Percentiles rank a stretch among this genome's conserved stretches.
Conservation (phyloP, 139 green algal genomes). For the Spirogloea muscicola region DNA sequence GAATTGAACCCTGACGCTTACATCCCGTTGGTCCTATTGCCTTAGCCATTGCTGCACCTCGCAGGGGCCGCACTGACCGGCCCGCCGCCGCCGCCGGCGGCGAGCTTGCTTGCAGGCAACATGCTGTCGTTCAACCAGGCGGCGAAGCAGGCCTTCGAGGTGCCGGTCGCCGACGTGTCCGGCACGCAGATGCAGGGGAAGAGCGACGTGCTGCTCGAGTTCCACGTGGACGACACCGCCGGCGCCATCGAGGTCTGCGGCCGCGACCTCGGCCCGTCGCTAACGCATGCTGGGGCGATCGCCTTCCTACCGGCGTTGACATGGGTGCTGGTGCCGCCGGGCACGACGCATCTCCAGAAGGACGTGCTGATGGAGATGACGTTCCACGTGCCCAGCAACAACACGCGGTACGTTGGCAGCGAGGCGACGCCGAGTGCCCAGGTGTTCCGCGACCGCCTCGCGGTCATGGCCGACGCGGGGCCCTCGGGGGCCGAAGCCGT, state of each 20-base stretch:
- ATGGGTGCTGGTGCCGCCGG: too few species aligned
- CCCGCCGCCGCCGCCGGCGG: too few species aligned
- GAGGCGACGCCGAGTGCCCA: conserved; percentile 28
- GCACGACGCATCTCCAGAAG: too few species aligned
- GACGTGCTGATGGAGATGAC: conserved; percentile 82
- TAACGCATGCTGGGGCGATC: too few species aligned
- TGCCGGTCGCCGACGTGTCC: conserved; percentile 72
- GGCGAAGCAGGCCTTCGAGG: conserved; percentile 69
- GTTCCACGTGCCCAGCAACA: conserved; percentile 69
- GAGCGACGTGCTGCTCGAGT: conserved; percentile 89
- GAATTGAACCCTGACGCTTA: too few species aligned
- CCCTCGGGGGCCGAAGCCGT: conserved; percentile 32
- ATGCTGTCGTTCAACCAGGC: conserved; percentile 75
- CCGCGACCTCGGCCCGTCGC: too few species aligned
- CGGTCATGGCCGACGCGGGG: conserved; percentile 40
- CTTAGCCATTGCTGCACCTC: too few species aligned
- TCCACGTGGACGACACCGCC: conserved; percentile 82
- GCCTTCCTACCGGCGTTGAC: too few species aligned
- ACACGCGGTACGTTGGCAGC: conserved; percentile 38
- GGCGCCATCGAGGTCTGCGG: conserved; percentile 34
- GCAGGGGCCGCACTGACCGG: too few species aligned
- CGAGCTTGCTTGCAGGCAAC: conserved; percentile 45
- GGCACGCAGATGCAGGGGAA: conserved; percentile 58
- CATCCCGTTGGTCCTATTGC: too few species aligned
- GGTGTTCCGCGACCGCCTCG: conserved; percentile 28